Conservation (phyloP, 1,139 yeast genomes). For the Taphrina flavorubra region DNA sequence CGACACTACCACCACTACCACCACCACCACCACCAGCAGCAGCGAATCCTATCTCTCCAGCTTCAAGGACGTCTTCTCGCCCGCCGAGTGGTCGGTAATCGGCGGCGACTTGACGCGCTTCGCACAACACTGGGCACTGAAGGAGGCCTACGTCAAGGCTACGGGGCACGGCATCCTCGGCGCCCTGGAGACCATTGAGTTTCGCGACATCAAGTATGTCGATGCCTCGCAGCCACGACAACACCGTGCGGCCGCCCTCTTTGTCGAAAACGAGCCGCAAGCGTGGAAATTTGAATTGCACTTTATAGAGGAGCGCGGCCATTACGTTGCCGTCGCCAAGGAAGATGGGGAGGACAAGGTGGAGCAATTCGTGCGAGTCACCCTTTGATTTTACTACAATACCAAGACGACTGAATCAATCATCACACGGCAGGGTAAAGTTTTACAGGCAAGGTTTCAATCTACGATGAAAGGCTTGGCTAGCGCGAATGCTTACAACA, state of each 20-base stretch:
- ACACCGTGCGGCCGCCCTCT: constrained; percentile 1
- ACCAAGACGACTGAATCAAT: background rate
- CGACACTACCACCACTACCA: background rate
- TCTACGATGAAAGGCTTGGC: background rate
- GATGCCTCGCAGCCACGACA: constrained; percentile 3
- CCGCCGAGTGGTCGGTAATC: constrained; percentile 39
- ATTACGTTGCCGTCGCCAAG: constrained; percentile 13
- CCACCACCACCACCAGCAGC: background rate
- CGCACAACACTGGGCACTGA: constrained; percentile 46
- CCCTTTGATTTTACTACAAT: background rate
- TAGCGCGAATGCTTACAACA: background rate
- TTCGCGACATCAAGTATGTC: constrained; percentile 39
- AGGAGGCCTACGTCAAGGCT: constrained; percentile 47
- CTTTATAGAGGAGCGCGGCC: background rate
- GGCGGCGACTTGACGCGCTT: constrained; percentile 20
- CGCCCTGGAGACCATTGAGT: constrained; percentile 43
- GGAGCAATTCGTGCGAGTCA: background rate
- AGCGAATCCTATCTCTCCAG: constrained; percentile 37
- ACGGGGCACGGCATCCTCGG: constrained; percentile 45
- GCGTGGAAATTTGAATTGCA: constrained; percentile 11
- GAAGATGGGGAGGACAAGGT: background rate
- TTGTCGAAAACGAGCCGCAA: background rate
- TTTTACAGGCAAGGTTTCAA: background rate
- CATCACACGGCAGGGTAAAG: background rate
- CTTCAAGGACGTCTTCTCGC: constrained; percentile 44